Evolutionary conservation across 768 basidiomycete species (phyloP), one percentile per base, ranked within the genome.

Genomic region (Boletus rex-veris): DNA sequence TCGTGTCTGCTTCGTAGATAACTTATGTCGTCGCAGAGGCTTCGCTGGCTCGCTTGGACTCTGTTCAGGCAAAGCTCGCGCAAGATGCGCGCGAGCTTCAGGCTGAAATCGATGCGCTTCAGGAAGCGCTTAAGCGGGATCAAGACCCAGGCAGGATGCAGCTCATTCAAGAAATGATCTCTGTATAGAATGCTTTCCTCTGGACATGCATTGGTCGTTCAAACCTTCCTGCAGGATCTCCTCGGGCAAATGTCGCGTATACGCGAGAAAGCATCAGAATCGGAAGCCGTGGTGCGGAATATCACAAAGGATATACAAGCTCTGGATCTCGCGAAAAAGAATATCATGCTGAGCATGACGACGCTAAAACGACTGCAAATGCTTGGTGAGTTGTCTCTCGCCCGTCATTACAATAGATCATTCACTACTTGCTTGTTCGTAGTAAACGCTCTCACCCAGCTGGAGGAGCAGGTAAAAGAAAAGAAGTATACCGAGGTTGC

Each of bases 301-400:
- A 97, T 98, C 59, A 99, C 97, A 3, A 88, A 90, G 59, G 97
- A 99, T 70, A 98, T 99, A 45, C 95, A 98, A 68, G 82, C 88
- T 5, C 78, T 99, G 31, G 97, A 98, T 69, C 74, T 90, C 35
- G 94, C 92, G 16, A 98, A 98, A 80, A 87, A 85, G 73, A 97
- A 98, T 65, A 80, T 99, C 46, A 86, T 90, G 18, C 73, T 82
- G 24, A 91, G 90, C 62, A 94, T 98, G 83, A 95, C 90, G 7
- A 86, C 86, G 3, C 71, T 98, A 62, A 93, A 92, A 71, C 75
- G 93, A 52, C 75, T 98, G 64, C 92, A 93, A 66, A 97, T 97
- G 92, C 79, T 99, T 19, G 90, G 96, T 95, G 60, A 42, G 85
- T 72, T 36, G 26, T 40, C 37, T 46, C 39, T n/a, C 3, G 5